Evolutionary conservation across 306 rosid species (phyloP).

Genomic region (Cicer cuneatum): DNA sequence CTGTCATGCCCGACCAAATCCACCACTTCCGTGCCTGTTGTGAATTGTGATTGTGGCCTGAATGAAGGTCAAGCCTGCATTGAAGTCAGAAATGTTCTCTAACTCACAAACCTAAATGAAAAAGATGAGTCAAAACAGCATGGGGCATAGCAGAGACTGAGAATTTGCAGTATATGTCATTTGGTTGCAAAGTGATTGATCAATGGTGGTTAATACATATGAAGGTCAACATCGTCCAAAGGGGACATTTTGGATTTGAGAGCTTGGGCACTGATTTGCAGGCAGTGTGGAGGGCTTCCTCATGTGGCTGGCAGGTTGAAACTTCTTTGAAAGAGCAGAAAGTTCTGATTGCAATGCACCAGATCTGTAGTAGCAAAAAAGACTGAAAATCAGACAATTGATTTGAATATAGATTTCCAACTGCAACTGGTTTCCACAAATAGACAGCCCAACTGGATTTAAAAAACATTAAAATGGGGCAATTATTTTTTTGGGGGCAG

Average conservation of each 20-base stretch:
- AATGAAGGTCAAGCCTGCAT: too few relatives aligned
- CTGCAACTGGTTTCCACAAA: not conserved
- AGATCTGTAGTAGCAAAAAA: not conserved
- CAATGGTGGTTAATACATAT: not conserved
- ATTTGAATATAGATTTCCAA: not conserved
- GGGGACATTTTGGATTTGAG: not conserved
- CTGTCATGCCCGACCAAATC: too few relatives aligned
- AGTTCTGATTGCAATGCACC: not conserved
- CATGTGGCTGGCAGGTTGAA: not conserved
- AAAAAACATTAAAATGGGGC: not conserved
- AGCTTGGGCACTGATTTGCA: not conserved
- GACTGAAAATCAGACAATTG: not conserved
- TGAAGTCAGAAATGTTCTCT: too few relatives aligned
- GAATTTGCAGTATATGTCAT: not conserved
- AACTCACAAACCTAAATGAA: too few relatives aligned
- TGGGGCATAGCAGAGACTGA: too few relatives aligned
- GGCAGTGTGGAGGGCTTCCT: not conserved
- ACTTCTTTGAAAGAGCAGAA: not conserved
- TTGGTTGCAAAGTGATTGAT: not conserved
- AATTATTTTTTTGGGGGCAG: not conserved
- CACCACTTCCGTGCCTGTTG: too few relatives aligned
- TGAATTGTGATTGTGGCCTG: too few relatives aligned
- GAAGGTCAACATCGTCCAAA: not conserved
- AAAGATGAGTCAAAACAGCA: too few relatives aligned
- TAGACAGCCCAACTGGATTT: not conserved